These are phyloP conservation scores for Collybiopsis luxurians DNA, from an alignment of 768 basidiomycete species.

Conservation along the genomic window DNA sequence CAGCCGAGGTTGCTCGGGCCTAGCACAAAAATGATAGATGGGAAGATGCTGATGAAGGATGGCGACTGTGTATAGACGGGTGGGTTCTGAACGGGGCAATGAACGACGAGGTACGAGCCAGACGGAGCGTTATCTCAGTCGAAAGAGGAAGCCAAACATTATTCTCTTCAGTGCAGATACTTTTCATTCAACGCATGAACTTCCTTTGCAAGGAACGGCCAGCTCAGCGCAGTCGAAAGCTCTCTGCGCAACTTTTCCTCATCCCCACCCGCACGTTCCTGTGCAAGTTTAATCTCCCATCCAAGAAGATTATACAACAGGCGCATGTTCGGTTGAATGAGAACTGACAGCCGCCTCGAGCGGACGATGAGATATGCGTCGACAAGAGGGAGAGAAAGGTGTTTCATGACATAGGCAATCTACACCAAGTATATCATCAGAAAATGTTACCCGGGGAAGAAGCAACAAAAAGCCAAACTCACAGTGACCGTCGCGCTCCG, in stretches of 20 bases:
- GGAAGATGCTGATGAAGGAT: too few relatives aligned
- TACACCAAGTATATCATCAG: constrained; percentile 19
- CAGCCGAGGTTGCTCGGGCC: too few relatives aligned
- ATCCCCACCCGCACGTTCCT: constrained; percentile 58
- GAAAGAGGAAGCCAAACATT: too few relatives aligned
- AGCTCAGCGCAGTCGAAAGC: constrained; percentile 67
- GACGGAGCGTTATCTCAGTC: too few relatives aligned
- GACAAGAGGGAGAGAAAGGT: constrained; percentile 79
- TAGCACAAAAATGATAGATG: too few relatives aligned
- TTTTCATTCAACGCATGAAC: constrained; percentile 86
- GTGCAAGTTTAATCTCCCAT: constrained; percentile 93
- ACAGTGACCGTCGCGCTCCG: constrained; percentile 91
- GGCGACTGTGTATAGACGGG: too few relatives aligned
- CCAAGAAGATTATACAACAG: constrained; percentile 91
- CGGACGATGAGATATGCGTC: constrained; percentile 94
- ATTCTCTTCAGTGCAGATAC: constrained; percentile 45
- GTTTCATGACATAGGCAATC: constrained; percentile 98
- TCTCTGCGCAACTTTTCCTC: constrained; percentile 51
- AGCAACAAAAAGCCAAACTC: constrained; percentile 26
- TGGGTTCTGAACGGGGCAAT: too few relatives aligned
- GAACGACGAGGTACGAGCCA: too few relatives aligned
- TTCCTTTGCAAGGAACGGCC: constrained; percentile 84
- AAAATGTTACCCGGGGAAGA: not conserved
- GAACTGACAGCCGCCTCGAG: constrained; percentile 82
- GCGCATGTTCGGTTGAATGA: constrained; percentile 96